These are phyloP conservation scores for Lolium multiflorum DNA, from an alignment of 176 grass and related monocot species.

Conservation along the genomic window DNA sequence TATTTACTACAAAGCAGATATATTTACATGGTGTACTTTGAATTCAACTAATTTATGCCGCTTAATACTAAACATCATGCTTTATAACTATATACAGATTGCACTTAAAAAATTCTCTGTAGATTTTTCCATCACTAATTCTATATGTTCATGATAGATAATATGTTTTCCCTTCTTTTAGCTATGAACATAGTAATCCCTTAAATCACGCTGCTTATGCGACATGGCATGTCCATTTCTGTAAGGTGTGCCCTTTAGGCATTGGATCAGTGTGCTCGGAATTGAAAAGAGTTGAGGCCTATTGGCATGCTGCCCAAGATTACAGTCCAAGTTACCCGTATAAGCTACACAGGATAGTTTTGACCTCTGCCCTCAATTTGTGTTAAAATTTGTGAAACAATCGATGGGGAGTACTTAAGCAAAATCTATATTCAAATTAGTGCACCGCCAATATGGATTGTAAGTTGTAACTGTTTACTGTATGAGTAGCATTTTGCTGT, in stretches of 20 bases:
- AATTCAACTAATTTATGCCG: background rate
- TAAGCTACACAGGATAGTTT: background rate
- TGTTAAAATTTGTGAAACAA: background rate
- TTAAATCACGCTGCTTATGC: background rate
- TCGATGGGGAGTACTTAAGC: background rate
- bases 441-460: background rate
- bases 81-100: background rate
- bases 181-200: background rate
- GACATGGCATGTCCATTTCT: constrained; percentile 6
- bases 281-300: background rate
- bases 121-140: background rate
- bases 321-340: background rate
- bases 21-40: constrained; percentile 10
- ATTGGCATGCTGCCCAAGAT: background rate
- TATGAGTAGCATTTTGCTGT: constrained; percentile 4
- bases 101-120: background rate
- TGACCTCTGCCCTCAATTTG: background rate
- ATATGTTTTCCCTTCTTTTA: background rate
- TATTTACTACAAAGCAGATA: background rate
- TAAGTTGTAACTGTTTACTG: background rate
- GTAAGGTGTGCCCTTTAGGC: background rate
- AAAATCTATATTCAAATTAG: background rate
- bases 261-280: background rate
- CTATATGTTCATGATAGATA: background rate
- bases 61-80: background rate